Base-by-base conservation (phyloP, 768 basidiomycete genomes). In the Mycena epipterygia region DNA sequence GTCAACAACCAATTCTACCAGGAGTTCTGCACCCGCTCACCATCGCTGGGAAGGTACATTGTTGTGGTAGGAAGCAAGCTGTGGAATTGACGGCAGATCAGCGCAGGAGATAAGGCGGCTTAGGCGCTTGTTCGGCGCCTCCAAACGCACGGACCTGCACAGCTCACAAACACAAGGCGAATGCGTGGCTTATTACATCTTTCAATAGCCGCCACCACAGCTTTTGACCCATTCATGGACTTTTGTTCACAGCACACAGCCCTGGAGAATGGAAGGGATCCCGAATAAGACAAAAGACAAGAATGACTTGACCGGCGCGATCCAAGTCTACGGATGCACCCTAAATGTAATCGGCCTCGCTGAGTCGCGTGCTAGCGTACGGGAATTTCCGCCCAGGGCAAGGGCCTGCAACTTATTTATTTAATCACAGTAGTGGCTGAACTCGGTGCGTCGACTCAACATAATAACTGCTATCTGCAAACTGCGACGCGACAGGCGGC, bases 41-140 rank as follows among this genome's bases (percentile, higher is more conserved):
- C 46, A 23, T n/a, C n/a, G n/a, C 17, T 14, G 6, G 27, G 27
- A 16, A 71, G 29, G 30, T 64, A 44, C 68, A 70, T 64, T 44
- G 42, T 67, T 11, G 68, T 71, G 64, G 70, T 30, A 27, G 30
- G 53, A 66, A 62, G 64, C 58, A 71, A 71, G 59, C 56, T 58
- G 56, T 44, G 70, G 33, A 44, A 17, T 42, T 13, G 27, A 21
- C 29, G 16, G 33, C 33, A 48, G 16, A 23, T 16, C 35, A 25
- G 37, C 58, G 51, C 53, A 48, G 69, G 57, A 56, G 58, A 71
- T 71, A 71, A 66, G 60, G 64, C n/a, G 64, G 39, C 14, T 19
- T 57, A 46, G 59, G 59, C 70, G 70, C 48, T n/a, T 39, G 21
- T 32, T 29, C 13, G n/a, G 48, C 49, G 68, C 56, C 51, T 25